Percentiles rank a stretch among this genome's conserved stretches.
Conservation (phyloP, 2,329 filamentous ascomycete genomes). For the Zymoseptoria brevis region DNA sequence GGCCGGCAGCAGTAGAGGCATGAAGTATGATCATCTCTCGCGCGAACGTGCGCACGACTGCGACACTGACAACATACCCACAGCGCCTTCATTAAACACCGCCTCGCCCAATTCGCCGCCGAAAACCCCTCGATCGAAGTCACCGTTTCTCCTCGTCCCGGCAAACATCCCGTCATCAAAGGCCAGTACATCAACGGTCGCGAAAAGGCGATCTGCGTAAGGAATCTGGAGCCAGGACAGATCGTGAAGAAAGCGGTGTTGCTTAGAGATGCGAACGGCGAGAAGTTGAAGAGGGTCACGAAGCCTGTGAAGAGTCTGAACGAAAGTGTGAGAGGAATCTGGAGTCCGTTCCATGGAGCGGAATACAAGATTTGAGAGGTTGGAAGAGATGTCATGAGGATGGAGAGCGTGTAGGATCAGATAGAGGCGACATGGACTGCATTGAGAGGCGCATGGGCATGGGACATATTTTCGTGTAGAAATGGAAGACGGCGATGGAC, state of each 20-base stretch:
- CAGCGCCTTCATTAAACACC: constrained; percentile 73
- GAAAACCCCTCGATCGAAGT: constrained; percentile 85
- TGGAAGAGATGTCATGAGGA: background rate
- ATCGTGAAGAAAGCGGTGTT: constrained; percentile 72
- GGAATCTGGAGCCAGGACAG: constrained; percentile 72
- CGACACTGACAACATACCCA: background rate
- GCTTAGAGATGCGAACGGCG: constrained; percentile 65
- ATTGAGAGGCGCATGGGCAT: constrained; percentile 5
- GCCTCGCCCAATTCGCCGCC: constrained; percentile 68
- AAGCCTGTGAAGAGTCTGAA: constrained; percentile 55
- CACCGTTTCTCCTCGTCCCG: constrained; percentile 79
- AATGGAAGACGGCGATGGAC: background rate
- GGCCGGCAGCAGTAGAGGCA: constrained; percentile 84
- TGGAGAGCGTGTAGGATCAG: background rate
- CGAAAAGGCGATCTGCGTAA: constrained; percentile 77
- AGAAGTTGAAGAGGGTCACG: constrained; percentile 56
- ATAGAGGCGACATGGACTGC: background rate
- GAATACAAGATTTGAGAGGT: constrained; percentile 41
- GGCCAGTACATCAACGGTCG: constrained; percentile 90
- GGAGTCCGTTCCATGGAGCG: constrained; percentile 55
- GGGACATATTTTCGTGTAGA: background rate
- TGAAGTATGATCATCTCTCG: constrained; percentile 59
- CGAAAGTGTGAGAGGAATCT: constrained; percentile 57
- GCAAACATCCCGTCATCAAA: constrained; percentile 78
- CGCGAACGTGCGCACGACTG: background rate